Base-by-base conservation (phyloP, 805 yeast species). In the Wickerhamiella bombiphila region DNA sequence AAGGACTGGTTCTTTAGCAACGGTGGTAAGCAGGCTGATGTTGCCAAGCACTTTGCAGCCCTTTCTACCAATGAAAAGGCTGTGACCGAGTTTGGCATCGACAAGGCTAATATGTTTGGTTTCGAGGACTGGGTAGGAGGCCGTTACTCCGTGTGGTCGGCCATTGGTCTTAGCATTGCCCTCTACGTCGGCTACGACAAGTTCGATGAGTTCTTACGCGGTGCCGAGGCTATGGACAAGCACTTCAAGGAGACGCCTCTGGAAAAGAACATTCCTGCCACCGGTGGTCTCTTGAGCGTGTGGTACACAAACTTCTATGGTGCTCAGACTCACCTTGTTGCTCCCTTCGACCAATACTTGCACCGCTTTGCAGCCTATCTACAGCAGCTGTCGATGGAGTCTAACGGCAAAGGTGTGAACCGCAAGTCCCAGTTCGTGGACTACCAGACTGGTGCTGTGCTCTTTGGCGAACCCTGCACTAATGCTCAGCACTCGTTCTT, bases 71-170 rank as follows among this genome's bases (percentile, higher is more conserved):
- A 91, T 61, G 93, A 82, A 44, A 64, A 63, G 37, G 96, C 80
- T 63, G 99, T 91, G 47, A 70, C 77, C 54, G 80, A 82, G 66
- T 91, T 91, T 55, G 99, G 99, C 57, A 91, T 91, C 51, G 97
- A 91, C 68, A 75, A 95, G 59, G 79, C 75, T 61, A 91, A 91
- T 71, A 91, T 91, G 99, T 91, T 91, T 64, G 97, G 93, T 47
- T 91, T 91, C 56, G 95, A 86, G 62, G 78, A 68, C 66, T 91
- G 98, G 98, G 99, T 91, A 48, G 99, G 99, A 57, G 99, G 99
- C 59, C 80, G 99, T 65, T 91, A 91, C 76, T 91, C 98, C n/a
- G 98, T 91, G 45, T 91, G 99, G 99, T 81, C 94, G 31, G 93
- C 98, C 46, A 91, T 91, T 61, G 99, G 99, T 45, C 74, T 91